Evolutionary conservation across 2,329 filamentous ascomycete genomes (phyloP).

Genomic region (Beauveria brongniartii): DNA sequence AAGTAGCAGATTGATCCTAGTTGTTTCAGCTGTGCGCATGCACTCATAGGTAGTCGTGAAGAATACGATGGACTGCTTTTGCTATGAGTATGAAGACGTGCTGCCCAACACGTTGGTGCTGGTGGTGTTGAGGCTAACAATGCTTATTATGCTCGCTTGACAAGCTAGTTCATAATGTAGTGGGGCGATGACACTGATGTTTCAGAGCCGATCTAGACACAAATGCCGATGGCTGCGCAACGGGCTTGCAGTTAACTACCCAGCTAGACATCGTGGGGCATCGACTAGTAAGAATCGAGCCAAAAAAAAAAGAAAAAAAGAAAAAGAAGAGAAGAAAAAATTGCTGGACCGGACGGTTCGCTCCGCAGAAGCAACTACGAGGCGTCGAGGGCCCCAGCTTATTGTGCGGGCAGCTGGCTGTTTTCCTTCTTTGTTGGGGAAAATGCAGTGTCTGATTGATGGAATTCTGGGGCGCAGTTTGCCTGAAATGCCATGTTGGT

Average conservation of each 20-base stretch:
- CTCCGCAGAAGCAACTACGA: background rate
- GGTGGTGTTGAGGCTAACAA: background rate
- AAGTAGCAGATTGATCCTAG: background rate
- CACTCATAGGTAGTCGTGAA: background rate
- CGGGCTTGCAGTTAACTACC: background rate
- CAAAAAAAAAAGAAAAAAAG: background rate
- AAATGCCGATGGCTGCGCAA: background rate
- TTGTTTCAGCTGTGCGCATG: background rate
- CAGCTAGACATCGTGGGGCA: background rate
- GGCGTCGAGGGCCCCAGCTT: background rate
- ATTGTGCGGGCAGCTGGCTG: background rate
- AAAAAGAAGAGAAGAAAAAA: too few species aligned
- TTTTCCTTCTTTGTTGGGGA: background rate
- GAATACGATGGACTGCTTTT: background rate
- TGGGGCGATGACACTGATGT: background rate
- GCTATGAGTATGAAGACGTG: background rate
- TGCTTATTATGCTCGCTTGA: background rate
- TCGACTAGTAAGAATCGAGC: background rate
- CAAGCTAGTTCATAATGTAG: background rate
- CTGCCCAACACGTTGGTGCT: background rate
- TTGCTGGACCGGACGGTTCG: background rate
- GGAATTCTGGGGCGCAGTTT: background rate
- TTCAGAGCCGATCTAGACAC: background rate
- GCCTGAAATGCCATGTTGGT: background rate
- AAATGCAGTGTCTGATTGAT: conserved; percentile 3